These are phyloP conservation scores for Ceratobasidium papillatum DNA, from an alignment of 1,284 basidiomycete genomes.

Conservation along the genomic window DNA sequence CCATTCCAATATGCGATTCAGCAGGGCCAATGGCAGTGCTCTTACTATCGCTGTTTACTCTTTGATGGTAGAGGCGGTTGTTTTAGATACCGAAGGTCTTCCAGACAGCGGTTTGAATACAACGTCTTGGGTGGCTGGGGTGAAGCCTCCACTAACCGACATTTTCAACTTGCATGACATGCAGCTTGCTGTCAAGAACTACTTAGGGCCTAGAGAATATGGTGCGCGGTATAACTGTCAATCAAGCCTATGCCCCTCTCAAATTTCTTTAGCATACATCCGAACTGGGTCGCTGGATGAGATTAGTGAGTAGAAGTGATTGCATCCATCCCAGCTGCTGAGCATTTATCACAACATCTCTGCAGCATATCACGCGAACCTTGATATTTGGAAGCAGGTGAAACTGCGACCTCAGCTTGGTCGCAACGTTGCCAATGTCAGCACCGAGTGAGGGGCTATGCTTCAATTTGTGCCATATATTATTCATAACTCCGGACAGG, in stretches of 20 bases:
- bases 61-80: background rate
- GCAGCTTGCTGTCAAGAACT: constrained; percentile 29
- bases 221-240: background rate
- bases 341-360: background rate
- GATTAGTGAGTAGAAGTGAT: background rate
- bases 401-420: constrained; percentile 1
- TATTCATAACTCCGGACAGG: background rate
- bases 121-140: constrained; percentile 17
- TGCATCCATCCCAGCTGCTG: background rate
- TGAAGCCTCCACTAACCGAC: constrained; percentile 25
- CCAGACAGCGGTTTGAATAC: constrained; percentile 22
- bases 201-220: constrained; percentile 5
- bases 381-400: constrained; percentile 22
- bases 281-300: constrained; percentile 27
- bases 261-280: constrained; percentile 5
- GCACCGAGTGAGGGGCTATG: background rate
- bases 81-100: constrained; percentile 26
- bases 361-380: constrained; percentile 23
- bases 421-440: constrained; percentile 14
- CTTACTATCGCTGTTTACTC: background rate
- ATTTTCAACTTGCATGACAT: constrained; percentile 35
- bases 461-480: background rate
- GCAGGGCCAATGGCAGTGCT: background rate
- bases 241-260: too few relatives aligned
- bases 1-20: background rate